A percentile compares a stretch with the other conserved stretches of the same genome.
Evolutionary conservation across 768 basidiomycete genomes (phyloP).

Genomic region (Hygrocybe coccinea): DNA sequence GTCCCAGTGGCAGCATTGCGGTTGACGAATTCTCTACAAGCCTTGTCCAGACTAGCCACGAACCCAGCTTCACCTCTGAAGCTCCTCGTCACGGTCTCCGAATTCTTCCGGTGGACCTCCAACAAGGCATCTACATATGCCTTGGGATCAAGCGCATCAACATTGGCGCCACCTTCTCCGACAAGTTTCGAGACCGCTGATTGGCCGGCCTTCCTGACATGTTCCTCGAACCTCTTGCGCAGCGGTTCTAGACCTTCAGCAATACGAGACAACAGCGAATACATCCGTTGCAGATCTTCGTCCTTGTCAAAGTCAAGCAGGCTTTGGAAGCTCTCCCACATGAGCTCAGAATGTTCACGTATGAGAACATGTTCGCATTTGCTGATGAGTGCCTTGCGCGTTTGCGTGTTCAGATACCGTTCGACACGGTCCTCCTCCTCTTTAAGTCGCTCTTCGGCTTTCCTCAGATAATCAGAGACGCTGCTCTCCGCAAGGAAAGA

Average conservation of each 20-base stretch:
- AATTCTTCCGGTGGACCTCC: slow-evolving; percentile 88
- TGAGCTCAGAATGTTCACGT: slow-evolving; percentile 71
- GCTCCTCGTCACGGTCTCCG: slow-evolving; percentile 79
- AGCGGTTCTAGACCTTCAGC: slow-evolving; percentile 86
- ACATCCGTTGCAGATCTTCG: slow-evolving; percentile 94
- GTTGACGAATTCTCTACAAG: slow-evolving; percentile 94
- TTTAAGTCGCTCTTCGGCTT: slow-evolving; percentile 84
- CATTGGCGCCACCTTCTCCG: slow-evolving; percentile 49
- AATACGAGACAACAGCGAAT: slow-evolving; percentile 85
- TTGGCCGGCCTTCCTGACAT: slow-evolving; percentile 88
- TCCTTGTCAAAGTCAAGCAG: slow-evolving; percentile 91
- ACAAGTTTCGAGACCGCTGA: slow-evolving; percentile 74
- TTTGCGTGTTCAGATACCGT: slow-evolving; percentile 84
- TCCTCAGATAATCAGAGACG: slow-evolving; percentile 92
- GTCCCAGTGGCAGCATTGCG: slow-evolving; percentile 83
- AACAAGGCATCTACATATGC: slow-evolving; percentile 90
- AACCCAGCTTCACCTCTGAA: slow-evolving; percentile 94
- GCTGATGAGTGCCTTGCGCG: slow-evolving; percentile 71
- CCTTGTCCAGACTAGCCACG: slow-evolving; percentile 89
- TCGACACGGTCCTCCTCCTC: slow-evolving; percentile 97
- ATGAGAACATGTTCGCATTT: slow-evolving; percentile 93
- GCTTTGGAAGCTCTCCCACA: slow-evolving; percentile 92
- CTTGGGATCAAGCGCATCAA: slow-evolving; percentile 79
- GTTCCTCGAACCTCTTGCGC: slow-evolving; percentile 88
- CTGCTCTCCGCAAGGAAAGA: slow-evolving; percentile 83